Conservation (phyloP, 2,329 filamentous ascomycete genomes). For the Dichotomopilus funicola region DNA sequence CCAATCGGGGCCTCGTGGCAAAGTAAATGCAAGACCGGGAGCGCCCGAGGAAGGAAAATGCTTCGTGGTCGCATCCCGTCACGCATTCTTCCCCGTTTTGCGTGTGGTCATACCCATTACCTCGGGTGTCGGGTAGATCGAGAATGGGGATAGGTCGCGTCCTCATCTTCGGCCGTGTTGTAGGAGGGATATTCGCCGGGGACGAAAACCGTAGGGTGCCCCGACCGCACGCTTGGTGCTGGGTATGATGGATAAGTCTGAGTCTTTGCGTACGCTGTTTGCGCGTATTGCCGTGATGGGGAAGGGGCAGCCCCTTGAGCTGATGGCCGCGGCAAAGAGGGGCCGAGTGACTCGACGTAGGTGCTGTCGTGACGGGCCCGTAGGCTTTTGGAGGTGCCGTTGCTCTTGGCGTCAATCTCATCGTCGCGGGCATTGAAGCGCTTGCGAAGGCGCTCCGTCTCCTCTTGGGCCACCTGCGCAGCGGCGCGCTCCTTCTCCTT, state of each 20-base stretch:
- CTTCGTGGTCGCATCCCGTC: conserved; percentile 2
- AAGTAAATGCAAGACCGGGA: conserved; percentile 12
- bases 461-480: background rate
- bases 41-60: conserved; percentile 7
- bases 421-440: conserved; percentile 27
- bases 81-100: background rate
- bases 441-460: conserved; percentile 25
- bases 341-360: conserved; percentile 29
- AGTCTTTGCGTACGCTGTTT: no score
- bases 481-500: conserved; percentile 10
- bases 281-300: conserved; percentile 13
- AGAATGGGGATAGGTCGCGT: conserved; percentile 10
- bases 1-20: conserved; percentile 14
- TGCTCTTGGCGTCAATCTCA: conserved; percentile 26
- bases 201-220: conserved; percentile 21
- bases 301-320: conserved; percentile 10
- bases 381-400: conserved; percentile 19
- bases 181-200: conserved; percentile 13
- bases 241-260: conserved; percentile 6
- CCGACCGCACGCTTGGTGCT: conserved; percentile 11
- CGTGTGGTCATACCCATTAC: conserved; percentile 2
- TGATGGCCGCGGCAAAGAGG: conserved; percentile 17
- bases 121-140: conserved; percentile 13
- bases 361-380: conserved; percentile 24
- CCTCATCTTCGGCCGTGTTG: conserved; percentile 17